Percentiles rank a stretch among this genome's conserved stretches.
Evolutionary conservation across 1,284 basidiomycete genomes (phyloP).

Genomic region (Apiotrichum laibachii): DNA sequence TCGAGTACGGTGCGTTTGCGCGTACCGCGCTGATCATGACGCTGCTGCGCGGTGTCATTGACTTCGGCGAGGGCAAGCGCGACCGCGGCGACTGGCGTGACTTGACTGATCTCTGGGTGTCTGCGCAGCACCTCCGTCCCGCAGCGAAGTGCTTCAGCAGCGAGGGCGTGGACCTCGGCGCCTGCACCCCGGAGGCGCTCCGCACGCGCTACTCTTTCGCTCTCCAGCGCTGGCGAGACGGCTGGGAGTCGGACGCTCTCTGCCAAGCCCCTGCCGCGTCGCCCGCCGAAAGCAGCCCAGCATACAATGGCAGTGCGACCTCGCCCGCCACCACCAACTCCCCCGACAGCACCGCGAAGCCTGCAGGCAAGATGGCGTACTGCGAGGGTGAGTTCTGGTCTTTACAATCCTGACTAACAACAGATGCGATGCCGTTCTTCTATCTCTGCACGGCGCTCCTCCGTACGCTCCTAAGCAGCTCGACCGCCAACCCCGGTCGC

Average conservation of each 20-base stretch:
- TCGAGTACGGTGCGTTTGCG: conserved; percentile 52
- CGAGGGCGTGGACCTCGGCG: conserved; percentile 36
- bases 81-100: conserved; percentile 50
- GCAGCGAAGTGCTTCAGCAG: conserved; percentile 30
- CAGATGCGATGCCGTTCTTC: conserved; percentile 53
- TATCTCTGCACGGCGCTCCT: conserved; percentile 52
- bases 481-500: conserved; percentile 25
- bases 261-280: conserved; percentile 22
- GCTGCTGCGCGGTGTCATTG: conserved; percentile 50
- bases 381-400: conserved; percentile 37
- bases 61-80: conserved; percentile 52
- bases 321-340: background rate
- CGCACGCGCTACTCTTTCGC: conserved; percentile 37
- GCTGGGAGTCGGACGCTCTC: conserved; percentile 52
- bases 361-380: conserved; percentile 29
- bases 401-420: background rate
- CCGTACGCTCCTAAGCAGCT: conserved; percentile 29
- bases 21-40: conserved; percentile 50
- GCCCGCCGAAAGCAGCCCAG: background rate
- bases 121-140: conserved; percentile 36
- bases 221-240: conserved; percentile 51
- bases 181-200: conserved; percentile 33
- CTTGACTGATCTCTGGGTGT: conserved; percentile 49
- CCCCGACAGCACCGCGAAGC: background rate
- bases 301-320: background rate